Conservation (phyloP, 495 filamentous ascomycete species). For the Penicillium dipodomyicola region DNA sequence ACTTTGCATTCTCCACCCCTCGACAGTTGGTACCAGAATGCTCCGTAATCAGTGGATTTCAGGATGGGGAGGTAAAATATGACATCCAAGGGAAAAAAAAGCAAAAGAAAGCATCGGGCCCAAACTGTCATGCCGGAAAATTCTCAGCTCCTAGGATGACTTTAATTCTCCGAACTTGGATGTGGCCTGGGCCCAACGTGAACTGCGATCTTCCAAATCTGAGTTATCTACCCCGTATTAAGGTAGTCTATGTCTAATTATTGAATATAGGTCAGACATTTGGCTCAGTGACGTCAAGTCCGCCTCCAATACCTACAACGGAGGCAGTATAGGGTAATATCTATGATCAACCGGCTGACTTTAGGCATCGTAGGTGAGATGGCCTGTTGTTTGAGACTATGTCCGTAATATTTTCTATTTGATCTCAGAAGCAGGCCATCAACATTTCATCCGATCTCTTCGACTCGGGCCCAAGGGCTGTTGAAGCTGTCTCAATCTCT, state of each 20-base stretch:
- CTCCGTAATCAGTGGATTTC: not conserved
- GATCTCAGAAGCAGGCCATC: not conserved
- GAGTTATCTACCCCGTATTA: not conserved
- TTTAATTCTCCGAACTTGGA: constrained; percentile 1
- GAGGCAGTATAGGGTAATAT: not conserved
- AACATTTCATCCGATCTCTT: not conserved
- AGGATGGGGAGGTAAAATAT: not conserved
- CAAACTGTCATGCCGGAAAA: not conserved
- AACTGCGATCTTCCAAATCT: not conserved
- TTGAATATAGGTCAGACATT: not conserved
- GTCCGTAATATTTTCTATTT: not conserved
- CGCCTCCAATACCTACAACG: not conserved
- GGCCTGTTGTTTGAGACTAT: not conserved
- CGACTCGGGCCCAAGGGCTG: not conserved
- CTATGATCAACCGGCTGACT: not conserved
- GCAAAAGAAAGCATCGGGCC: not conserved
- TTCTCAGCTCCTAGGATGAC: not conserved
- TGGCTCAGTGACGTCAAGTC: not conserved
- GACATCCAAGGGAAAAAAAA: not conserved
- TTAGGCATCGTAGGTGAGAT: not conserved
- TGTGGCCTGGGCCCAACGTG: not conserved
- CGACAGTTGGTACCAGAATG: not conserved
- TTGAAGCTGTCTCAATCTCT: not conserved
- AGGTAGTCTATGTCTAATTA: not conserved
- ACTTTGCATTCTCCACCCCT: constrained; percentile 1